These are phyloP conservation scores for Jacaranda copaia DNA, from an alignment of 257 asterid species.

Conservation along the genomic window DNA sequence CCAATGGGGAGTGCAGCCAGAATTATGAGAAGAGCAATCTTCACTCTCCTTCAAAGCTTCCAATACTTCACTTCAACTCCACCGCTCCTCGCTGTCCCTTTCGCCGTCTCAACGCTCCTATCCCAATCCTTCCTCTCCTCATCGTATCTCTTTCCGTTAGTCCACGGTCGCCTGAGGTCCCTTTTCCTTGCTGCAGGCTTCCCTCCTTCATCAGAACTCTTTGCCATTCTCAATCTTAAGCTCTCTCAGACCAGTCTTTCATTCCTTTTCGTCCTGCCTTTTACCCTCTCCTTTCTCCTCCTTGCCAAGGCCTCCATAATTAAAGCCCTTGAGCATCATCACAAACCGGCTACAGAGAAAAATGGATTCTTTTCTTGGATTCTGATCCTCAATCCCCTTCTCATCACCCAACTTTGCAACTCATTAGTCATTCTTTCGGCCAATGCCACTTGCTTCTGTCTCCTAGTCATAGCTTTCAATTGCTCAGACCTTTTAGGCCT, in stretches of 20 bases:
- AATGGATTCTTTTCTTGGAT: conserved; percentile 30
- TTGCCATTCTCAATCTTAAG: conserved; percentile 61
- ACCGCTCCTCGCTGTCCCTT: conserved; percentile 66
- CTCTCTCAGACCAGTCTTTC: conserved; percentile 74
- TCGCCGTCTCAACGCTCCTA: conserved; percentile 63
- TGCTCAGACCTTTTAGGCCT: conserved; percentile 44
- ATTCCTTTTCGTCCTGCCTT: conserved; percentile 61
- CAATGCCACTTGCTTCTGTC: conserved; percentile 71
- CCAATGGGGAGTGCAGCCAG: conserved; percentile 53
- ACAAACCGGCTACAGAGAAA: neutral
- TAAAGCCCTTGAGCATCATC: conserved; percentile 33
- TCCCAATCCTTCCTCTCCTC: conserved; percentile 58
- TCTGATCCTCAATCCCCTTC: conserved; percentile 35
- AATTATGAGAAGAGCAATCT: conserved; percentile 75
- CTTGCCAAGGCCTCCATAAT: conserved; percentile 62
- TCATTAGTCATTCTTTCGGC: conserved; percentile 56
- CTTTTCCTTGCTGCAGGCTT: conserved; percentile 76
- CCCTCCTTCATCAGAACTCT: conserved; percentile 67
- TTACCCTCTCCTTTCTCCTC: conserved; percentile 71
- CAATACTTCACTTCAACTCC: conserved; percentile 71
- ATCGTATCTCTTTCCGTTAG: conserved; percentile 44
- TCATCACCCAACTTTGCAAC: conserved; percentile 66
- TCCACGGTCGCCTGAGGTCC: conserved; percentile 57
- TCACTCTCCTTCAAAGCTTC: conserved; percentile 64
- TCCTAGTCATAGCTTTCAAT: conserved; percentile 53